Evolutionary conservation across 148 eudicot species (phyloP).

Genomic region (Gaultheria prostrata): DNA sequence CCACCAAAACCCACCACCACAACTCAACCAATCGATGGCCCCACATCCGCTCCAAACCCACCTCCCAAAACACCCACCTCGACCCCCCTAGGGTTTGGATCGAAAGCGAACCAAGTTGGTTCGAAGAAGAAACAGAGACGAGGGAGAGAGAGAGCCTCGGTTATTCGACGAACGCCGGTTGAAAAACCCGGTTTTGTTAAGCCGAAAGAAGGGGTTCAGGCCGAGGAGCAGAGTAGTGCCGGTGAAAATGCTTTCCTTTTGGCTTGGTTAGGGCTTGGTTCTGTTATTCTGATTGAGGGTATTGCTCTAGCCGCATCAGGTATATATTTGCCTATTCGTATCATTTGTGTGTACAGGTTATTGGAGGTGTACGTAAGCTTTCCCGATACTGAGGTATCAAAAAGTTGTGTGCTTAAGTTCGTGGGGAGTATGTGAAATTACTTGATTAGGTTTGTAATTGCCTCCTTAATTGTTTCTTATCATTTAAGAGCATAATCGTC

Average conservation of each 20-base stretch:
- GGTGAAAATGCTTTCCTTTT: constrained; percentile 68
- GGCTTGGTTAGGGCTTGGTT: constrained; percentile 75
- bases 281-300: constrained; percentile 11
- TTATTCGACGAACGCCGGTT: not conserved
- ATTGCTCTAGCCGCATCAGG: constrained; percentile 29
- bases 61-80: constrained; percentile 22
- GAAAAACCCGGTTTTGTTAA: constrained; percentile 44
- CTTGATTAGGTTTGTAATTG: not conserved
- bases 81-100: constrained; percentile 53
- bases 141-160: constrained; percentile 44
- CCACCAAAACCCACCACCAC: constrained; percentile 19
- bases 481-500: not conserved
- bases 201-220: not conserved
- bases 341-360: not conserved
- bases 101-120: constrained; percentile 20
- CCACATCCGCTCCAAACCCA: constrained; percentile 21
- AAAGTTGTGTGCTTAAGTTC: not conserved
- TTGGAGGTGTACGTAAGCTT: not conserved
- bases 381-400: not conserved
- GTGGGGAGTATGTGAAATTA: not conserved
- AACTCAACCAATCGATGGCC: constrained; percentile 18
- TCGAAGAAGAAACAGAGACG: constrained; percentile 43
- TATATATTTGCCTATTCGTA: constrained; percentile 17
- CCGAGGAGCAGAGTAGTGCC: constrained; percentile 31
- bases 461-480: not conserved